Conservation (phyloP, 345 rosid species). For the Iberis pinnata region DNA sequence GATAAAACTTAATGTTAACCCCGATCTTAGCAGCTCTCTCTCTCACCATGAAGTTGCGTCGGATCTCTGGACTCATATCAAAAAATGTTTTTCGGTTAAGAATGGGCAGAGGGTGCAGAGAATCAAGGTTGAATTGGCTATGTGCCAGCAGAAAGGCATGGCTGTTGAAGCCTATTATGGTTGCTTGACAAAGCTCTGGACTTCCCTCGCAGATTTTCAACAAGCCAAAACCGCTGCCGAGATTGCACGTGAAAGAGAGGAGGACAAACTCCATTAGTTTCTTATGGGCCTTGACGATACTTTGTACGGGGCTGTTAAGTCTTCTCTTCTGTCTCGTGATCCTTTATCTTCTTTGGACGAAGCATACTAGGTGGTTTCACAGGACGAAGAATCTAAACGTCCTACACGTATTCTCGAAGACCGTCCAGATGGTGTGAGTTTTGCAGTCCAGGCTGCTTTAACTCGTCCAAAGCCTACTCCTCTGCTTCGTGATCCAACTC, state of each 20-base stretch:
- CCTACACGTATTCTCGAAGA: too few relatives aligned
- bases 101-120: neutral
- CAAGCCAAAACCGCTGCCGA: neutral
- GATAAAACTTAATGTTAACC: neutral
- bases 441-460: too few relatives aligned
- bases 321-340: too few relatives aligned
- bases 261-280: neutral
- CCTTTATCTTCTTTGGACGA: too few relatives aligned
- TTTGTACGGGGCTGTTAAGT: too few relatives aligned
- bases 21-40: neutral
- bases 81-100: neutral
- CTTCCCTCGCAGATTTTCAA: neutral
- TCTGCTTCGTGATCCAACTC: too few relatives aligned
- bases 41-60: neutral
- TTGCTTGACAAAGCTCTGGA: neutral
- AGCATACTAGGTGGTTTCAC: too few relatives aligned
- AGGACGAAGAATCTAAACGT: too few relatives aligned
- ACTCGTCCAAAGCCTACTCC: too few relatives aligned
- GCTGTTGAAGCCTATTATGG: neutral
- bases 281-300: too few relatives aligned
- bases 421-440: too few relatives aligned
- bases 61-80: neutral
- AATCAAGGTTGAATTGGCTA: neutral
- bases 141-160: neutral
- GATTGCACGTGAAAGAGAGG: neutral